Evolutionary conservation across 148 eudicot genomes (phyloP).

Genomic region (Silene uniflora): DNA sequence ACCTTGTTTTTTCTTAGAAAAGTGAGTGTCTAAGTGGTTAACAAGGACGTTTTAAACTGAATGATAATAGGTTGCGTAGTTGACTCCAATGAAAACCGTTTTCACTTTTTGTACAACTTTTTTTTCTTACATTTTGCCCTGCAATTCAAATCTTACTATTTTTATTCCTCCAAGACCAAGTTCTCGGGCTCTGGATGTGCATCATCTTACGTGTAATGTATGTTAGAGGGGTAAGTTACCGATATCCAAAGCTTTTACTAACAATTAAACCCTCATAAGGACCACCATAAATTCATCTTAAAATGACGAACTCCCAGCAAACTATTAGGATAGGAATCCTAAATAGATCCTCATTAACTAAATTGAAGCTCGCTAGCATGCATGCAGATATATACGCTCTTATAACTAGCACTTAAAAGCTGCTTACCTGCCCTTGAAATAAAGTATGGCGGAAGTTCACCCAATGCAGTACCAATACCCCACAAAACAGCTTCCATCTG

Average conservation of each 20-base stretch:
- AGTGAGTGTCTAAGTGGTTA: too few relatives aligned
- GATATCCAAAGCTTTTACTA: background rate
- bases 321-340: background rate
- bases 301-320: background rate
- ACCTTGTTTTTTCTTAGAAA: too few relatives aligned
- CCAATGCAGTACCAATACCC: conserved; percentile 98
- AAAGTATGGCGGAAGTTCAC: conserved; percentile 98
- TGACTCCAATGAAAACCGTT: too few relatives aligned
- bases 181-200: background rate
- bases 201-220: background rate
- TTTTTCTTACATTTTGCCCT: too few relatives aligned
- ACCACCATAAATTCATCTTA: background rate
- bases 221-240: background rate
- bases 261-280: background rate
- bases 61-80: too few relatives aligned
- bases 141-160: too few relatives aligned
- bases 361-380: background rate
- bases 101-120: too few relatives aligned
- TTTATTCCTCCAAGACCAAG: too few relatives aligned
- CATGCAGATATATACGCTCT: background rate
- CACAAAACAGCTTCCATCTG: conserved; percentile 89
- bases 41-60: too few relatives aligned
- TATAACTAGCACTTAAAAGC: background rate
- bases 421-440: conserved; percentile 87
- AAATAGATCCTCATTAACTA: background rate